These are phyloP conservation scores for Bocquillonia castaneifolia DNA, from an alignment of 441 rosid genomes.

Conservation along the genomic window DNA sequence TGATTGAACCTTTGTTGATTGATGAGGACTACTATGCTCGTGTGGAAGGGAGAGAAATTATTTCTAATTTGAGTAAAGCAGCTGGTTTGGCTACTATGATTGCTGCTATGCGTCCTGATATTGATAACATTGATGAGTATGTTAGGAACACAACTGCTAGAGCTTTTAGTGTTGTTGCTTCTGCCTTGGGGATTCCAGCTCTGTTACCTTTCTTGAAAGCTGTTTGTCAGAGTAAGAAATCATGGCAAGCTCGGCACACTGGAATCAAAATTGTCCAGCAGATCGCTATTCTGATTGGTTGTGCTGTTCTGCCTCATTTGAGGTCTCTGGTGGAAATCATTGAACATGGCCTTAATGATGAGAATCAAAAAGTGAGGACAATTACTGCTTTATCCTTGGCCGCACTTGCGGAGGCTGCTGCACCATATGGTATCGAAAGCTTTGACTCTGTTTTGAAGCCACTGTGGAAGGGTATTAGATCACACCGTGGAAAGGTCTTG, in stretches of 20 bases:
- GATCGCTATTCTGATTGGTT: constrained; percentile 92
- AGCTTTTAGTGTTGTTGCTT: constrained; percentile 96
- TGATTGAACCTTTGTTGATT: constrained; percentile 92
- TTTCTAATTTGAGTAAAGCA: constrained; percentile 93
- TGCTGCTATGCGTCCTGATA: constrained; percentile 99
- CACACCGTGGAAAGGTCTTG: constrained; percentile 93
- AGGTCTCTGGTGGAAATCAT: constrained; percentile 86
- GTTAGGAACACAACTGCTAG: constrained; percentile 97
- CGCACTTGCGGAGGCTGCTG: constrained; percentile 99
- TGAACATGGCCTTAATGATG: constrained; percentile 91
- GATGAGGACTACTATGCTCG: constrained; percentile 99
- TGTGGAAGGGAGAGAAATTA: constrained; percentile 95
- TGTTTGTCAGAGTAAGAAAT: constrained; percentile 95
- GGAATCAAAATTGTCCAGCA: constrained; percentile 99
- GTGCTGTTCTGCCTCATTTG: constrained; percentile 94
- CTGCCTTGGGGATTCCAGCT: constrained; percentile 95
- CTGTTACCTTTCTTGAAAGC: constrained; percentile 88
- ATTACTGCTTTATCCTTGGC: constrained; percentile 94
- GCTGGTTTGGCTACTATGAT: constrained; percentile 99
- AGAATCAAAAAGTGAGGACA: constrained; percentile 93
- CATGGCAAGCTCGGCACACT: constrained; percentile 99
- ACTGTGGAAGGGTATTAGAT: constrained; percentile 92
- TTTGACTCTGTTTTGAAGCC: constrained; percentile 93
- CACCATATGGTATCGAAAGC: constrained; percentile 97
- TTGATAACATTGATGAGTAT: constrained; percentile 90